Evolutionary conservation across 345 rosid genomes (phyloP), one percentile per base, ranked within the genome.

Genomic region (Eucalyptus erythrocorys): DNA sequence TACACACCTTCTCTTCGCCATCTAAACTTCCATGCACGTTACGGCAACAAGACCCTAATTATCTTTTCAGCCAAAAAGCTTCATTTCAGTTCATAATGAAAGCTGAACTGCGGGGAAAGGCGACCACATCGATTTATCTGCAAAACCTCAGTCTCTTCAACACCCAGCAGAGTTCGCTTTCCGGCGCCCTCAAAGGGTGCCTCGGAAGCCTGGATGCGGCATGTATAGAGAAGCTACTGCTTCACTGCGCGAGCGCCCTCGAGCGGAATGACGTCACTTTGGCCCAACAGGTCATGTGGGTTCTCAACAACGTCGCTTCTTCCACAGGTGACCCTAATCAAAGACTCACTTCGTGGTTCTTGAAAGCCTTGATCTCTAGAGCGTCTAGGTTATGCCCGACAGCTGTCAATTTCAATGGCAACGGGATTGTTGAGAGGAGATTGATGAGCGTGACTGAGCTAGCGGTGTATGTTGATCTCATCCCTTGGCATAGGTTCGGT

Each of bases 221-320:
- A 2, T 95, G 97, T 86, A 94, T 93, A 87, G 97, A 95, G 92
- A 94, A 95, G 92, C 94, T 95, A 68, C 93, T 95, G 9, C 94
- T 94, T 85, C 97, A 95, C 89, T 95, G 96, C 68, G 97, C 96
- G 11, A 93, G 94, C 68, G 96, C 97, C 88, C 88, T 95, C 8
- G 97, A 95, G 90, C 89, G 90, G 87, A 93, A 93, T 86, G 97
- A 95, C 48, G 95, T 94, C 84, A 95, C 97, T 61, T 89, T 95
- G 86, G 97, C 95, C 40, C 97, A 94, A 26, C 97, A 95, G 86
- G 96, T 95, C 86, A 95, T 95, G 97, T 95, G 97, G 97, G 97
- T 95, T 86, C 96, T 95, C 89, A 94, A 95, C 88, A 95, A 95
- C 87, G 95, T 95, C 82, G 96, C 97, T 49, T 95, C 97, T 43